Base-by-base conservation (phyloP, 768 basidiomycete species). In the Pisolithus tinctorius region DNA sequence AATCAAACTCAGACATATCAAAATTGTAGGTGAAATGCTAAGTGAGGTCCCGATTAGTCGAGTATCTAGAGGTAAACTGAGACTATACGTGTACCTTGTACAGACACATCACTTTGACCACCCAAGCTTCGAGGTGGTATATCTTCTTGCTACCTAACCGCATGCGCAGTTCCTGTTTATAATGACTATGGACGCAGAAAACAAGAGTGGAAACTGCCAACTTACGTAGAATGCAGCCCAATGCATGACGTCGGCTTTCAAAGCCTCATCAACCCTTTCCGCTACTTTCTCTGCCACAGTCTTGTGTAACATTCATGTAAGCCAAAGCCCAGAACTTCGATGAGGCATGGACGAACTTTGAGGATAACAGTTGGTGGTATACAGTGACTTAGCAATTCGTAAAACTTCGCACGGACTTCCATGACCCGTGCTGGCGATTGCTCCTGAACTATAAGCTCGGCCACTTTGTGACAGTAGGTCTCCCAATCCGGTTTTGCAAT, bases 401-500 rank as follows among this genome's bases (percentile, higher is more conserved):
- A 99, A 45, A 97, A 78, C 71, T 94, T 97, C 36, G 81, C 78
- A 52, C 96, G 81, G 16, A 99, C 89, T 68, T 93, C 90, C 81
- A 96, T 86, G 45, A 98, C 83, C 52, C 84, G 81, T 49, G 84
- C 81, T 17, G 96, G 93, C 27, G 84, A 82, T 69, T 99, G 96
- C 60, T 96, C 92, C 54, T 81, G 76, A 16, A 97, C 72, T 55
- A 99, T 93, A 61, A 89, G 71, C 65, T 94, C 92, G 13, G 88
- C 93, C 10, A 97, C 84, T 64, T 93, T 92, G 58, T 84, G 76
- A 58, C 94, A 96, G 64, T 96, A 99, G 10, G 88, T 89, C 68
- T 99, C 96, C 96, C 96, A 99, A 63, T 99, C 96, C n/a, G 96
- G 93, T 69, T 97, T 93, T 13, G 93, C 92, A 51, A 95, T 92